Evolutionary conservation across 164 flowering plant genomes (phyloP).

Genomic region (Akebia trifoliata): DNA sequence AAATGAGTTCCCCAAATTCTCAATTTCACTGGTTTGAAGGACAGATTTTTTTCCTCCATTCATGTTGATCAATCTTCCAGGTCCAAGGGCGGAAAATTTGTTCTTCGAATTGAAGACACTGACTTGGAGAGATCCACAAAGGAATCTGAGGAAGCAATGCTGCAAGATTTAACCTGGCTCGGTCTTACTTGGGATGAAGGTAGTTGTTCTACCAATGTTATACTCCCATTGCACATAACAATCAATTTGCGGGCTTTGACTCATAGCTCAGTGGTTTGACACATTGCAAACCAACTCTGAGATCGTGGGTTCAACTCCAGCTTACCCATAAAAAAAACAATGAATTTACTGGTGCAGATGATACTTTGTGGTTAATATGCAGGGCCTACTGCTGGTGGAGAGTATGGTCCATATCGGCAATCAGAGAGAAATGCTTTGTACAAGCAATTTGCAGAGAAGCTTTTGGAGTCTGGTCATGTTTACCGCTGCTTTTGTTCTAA

Average conservation of each 20-base stretch:
- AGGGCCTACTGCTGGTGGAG: conserved; percentile 93
- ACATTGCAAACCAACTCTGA: no score
- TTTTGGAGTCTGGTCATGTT: conserved; percentile 71
- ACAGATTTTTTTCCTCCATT: background rate
- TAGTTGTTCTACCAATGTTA: conserved; percentile 8
- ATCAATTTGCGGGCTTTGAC: background rate
- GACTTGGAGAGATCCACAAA: conserved; percentile 89
- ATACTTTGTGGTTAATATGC: conserved; percentile 10
- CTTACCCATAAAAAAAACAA: no score
- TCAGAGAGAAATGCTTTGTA: conserved; percentile 86
- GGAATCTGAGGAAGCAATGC: conserved; percentile 82
- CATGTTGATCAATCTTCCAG: conserved; percentile 23
- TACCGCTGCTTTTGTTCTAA: conserved; percentile 92
- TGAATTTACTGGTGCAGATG: no score
- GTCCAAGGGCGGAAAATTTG: conserved; percentile 90
- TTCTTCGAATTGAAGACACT: conserved; percentile 88
- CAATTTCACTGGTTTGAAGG: background rate
- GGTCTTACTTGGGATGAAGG: conserved; percentile 99
- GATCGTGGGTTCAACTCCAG: no score
- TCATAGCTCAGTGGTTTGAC: no score
- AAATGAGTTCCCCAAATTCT: background rate
- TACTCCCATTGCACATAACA: background rate
- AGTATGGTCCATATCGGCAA: conserved; percentile 90
- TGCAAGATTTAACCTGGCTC: conserved; percentile 84
- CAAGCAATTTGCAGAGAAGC: conserved; percentile 74